Conservation (phyloP, 176 grass and related monocot species). For the Bromus sterilis region DNA sequence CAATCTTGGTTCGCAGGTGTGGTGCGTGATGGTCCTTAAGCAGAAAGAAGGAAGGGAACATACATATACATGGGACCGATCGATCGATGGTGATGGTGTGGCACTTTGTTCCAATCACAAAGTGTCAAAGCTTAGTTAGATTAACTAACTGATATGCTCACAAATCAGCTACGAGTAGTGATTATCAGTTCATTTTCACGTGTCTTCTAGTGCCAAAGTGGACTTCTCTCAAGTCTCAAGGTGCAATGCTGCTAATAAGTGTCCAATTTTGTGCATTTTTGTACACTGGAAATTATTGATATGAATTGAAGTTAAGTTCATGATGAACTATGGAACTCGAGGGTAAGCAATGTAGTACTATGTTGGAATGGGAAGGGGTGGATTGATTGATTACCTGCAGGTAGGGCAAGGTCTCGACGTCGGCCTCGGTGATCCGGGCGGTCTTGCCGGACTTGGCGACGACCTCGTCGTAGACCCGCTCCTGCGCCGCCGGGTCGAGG, state of each 20-base stretch:
- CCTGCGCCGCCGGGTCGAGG: slow-evolving; percentile 59
- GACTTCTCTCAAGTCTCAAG: not conserved
- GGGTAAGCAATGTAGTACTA: not conserved
- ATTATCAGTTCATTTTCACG: not conserved
- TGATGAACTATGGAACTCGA: too few species aligned
- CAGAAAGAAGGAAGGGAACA: not conserved
- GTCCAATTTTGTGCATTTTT: too few species aligned
- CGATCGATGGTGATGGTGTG: not conserved
- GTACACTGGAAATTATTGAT: too few species aligned
- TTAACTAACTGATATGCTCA: not conserved
- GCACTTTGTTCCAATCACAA: not conserved
- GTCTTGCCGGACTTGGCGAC: slow-evolving; percentile 43
- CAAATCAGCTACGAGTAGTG: not conserved
- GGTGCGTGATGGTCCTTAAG: not conserved
- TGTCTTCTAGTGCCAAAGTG: not conserved
- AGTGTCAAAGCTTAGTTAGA: not conserved
- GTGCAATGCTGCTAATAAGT: too few species aligned
- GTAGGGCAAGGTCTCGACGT: slow-evolving; percentile 80
- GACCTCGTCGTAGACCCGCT: slow-evolving; percentile 62
- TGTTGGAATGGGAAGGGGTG: not conserved
- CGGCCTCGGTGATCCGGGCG: slow-evolving; percentile 59
- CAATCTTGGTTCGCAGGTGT: not conserved
- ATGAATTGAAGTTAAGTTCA: too few species aligned
- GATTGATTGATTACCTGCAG: slow-evolving; percentile 36
- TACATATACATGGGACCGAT: too few species aligned